Evolutionary conservation across 2,329 filamentous ascomycete genomes (phyloP), one percentile per base, ranked within the genome.

Genomic region (Herpotrichia juniperi): DNA sequence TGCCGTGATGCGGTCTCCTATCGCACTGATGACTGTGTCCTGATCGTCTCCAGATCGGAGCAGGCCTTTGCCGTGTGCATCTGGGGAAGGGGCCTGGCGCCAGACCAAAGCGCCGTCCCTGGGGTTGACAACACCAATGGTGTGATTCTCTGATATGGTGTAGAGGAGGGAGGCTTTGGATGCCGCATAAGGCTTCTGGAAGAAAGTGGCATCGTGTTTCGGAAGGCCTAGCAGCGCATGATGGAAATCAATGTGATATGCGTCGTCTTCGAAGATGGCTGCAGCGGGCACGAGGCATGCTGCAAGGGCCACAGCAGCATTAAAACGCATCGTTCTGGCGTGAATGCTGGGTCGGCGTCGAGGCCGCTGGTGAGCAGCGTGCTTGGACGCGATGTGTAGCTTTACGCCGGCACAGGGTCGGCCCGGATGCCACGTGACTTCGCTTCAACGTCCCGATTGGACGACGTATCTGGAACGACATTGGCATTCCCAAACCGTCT

Each of bases 111-210:
- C 82, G 16, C 94, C 93, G 68, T 88, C 93, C 69, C 87, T 89
- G 1, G 94, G 94, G 64, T 97, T 96, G 42, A 97, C 83, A 1
- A 93, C 93, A 43, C 91, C 94, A 16, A 99, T 76, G 2, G 97
- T 84, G 31, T 87, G 86, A 43, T 92, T 83, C 51, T 97, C 90
- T 58, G 91, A 96, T 39, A 97, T 79, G 0, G 94, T 96, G 74
- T 97, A 99, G 46, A 99, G 82, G 31, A 99, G 82, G 48, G 90
- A 93, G 30, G 93, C 93, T 74, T 90, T 91, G 57, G 93, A 93
- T 62, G 87, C 85, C 57, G 85, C 82, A 66, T 89, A 83, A 32
- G 94, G 93, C 63, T 87, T 88, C 77, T 97, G 91, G 84, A 97
- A 97, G 83, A 97, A 96, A 63, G 93, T 97, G 55, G 91, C 90